A percentile compares a stretch with the other conserved stretches of the same genome.
These are phyloP conservation scores for Ogataea thermomethanolica DNA, from an alignment of 805 yeast species.

Conservation along the genomic window DNA sequence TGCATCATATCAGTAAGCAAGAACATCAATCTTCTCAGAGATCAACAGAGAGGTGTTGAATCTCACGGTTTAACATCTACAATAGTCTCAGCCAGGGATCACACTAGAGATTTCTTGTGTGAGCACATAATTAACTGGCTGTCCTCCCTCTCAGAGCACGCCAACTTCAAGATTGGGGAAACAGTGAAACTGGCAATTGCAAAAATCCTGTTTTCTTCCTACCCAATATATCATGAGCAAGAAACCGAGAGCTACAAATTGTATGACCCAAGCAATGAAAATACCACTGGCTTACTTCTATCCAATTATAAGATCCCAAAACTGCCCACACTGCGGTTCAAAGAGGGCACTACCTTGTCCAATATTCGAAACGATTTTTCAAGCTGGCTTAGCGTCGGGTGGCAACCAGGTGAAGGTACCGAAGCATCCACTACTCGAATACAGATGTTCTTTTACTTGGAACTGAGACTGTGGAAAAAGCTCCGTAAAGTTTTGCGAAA, in stretches of 20 bases:
- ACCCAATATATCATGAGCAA: conserved; percentile 32
- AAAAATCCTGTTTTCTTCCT: conserved; percentile 38
- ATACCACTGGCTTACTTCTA: conserved; percentile 33
- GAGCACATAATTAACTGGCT: conserved; percentile 51
- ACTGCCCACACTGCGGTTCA: conserved; percentile 30
- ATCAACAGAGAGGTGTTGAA: conserved; percentile 11
- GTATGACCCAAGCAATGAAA: conserved; percentile 20
- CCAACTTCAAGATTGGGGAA: conserved; percentile 37
- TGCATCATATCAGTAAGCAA: conserved; percentile 40
- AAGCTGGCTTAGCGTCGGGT: neutral
- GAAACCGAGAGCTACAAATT: conserved; percentile 20
- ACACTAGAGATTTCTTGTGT: conserved; percentile 45
- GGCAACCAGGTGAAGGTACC: neutral
- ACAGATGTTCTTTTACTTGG: conserved; percentile 56
- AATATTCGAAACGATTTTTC: conserved; percentile 13
- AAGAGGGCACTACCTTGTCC: conserved; percentile 30
- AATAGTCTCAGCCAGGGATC: conserved; percentile 49
- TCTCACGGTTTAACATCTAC: conserved; percentile 53
- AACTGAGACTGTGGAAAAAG: conserved; percentile 53
- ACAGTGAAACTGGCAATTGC: conserved; percentile 41
- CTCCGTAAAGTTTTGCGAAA: conserved; percentile 47
- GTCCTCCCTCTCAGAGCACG: conserved; percentile 36
- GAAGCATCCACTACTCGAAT: conserved; percentile 40
- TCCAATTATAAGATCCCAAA: conserved; percentile 35
- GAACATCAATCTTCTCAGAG: conserved; percentile 18